phyloP scores from a whole-genome alignment of 192 early-diverging fungal genomes.

The Coemansia nantahalensis region DNA sequence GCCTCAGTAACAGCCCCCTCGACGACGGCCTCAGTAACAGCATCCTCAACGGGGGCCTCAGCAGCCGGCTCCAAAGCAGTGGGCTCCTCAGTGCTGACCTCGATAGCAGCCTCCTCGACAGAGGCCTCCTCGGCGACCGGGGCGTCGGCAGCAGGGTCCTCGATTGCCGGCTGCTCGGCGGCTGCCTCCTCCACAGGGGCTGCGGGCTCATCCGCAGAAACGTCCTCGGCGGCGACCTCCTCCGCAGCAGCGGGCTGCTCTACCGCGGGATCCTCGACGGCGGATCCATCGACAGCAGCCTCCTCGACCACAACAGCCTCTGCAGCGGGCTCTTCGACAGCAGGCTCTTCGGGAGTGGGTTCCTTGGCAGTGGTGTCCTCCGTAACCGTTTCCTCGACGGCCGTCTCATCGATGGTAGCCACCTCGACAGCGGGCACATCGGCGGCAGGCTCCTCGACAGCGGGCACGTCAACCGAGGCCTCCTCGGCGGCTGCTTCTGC shows the following conservation, averaged over 20 bases:
- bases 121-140: neutral
- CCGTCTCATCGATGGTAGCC: neutral
- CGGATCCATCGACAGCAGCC: neutral
- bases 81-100: neutral
- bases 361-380: conserved; percentile 5
- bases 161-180: neutral
- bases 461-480: conserved; percentile 1
- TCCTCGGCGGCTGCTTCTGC: neutral
- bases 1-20: neutral
- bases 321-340: neutral
- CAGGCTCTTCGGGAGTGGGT: neutral
- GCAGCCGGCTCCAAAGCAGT: neutral
- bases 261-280: neutral
- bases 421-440: conserved; percentile 6
- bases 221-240: neutral
- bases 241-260: neutral
- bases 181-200: neutral
- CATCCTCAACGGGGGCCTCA: conserved; percentile 7
- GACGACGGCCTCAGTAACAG: neutral
- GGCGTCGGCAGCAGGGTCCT: too few relatives aligned
- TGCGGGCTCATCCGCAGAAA: neutral
- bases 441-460: neutral
- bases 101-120: neutral
- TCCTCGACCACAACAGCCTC: conserved; percentile 3
- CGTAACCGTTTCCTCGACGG: neutral